Evolutionary conservation across 108 stramenopile species (phyloP), one percentile per base, ranked within the genome.

Genomic region (Cyclostephanos tholiformis): DNA sequence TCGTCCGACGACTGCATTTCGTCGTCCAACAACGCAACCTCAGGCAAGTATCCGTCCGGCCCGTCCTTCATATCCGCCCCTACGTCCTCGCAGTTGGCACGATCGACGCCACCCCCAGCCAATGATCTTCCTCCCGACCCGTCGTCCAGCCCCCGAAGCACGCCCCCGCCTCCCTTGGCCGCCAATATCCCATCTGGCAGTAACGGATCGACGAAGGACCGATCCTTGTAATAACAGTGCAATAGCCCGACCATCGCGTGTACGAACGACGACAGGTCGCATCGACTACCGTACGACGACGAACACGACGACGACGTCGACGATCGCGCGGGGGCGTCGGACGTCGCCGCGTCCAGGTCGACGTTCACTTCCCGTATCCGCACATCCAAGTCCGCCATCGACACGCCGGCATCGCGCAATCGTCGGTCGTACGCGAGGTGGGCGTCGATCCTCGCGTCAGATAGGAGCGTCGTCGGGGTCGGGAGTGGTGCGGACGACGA

Each of bases 201-300:
- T 1, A 94, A 68, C 8, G 92, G 92, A 86, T 94, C 92, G 29
- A 87, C 74, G 78, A 91, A 94, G 6, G 78, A 76, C 27, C 87
- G 67, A 64, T 90, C 87, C 69, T 90, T 94, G 62, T 88, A 73
- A 19, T 89, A 65, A 58, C 86, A 91, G 68, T 85, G 85, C 30
- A 70, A 63, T 6, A 81, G 61, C 0, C 80, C 80, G 7, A 46
- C 39, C 76, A 81, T 44, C 58, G 73, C 48, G 41, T 81, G 80
- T 14, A 75, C 63, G 38, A 77, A 62, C 10, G 69, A 52, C 19
- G 62, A 43, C 29, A 81, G 66, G 23, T 63, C 69, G 46, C 76
- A 79, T 0, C 65, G 70, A 13, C 35, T 26, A 32, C 32, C 32
- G 32, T 12, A 17, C 14, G 48, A 30, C 82, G 10, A 70, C 56